Evolutionary conservation across 2,329 filamentous ascomycete species (phyloP).

Genomic region (Colletotrichum brevisporum): DNA sequence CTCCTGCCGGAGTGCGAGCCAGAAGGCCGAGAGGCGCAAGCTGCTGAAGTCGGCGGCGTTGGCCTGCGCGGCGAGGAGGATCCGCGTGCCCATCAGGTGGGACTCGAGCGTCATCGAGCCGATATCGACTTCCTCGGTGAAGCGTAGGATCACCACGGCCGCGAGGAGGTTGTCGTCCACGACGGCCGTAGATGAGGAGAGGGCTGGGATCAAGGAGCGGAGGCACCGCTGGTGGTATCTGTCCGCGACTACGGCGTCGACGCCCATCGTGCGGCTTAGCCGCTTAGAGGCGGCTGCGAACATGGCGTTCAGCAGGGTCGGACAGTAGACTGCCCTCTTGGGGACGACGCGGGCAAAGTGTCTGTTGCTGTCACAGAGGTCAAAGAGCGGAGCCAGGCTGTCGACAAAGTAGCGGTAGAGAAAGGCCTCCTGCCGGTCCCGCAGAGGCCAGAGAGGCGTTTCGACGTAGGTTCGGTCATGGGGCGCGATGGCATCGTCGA

Average conservation of each 20-base stretch:
- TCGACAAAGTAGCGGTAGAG: constrained; percentile 47
- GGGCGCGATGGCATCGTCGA: constrained; percentile 4
- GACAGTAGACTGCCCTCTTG: constrained; percentile 45
- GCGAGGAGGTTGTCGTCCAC: constrained; percentile 49
- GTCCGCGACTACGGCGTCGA: constrained; percentile 45
- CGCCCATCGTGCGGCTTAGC: constrained; percentile 42
- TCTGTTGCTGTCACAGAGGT: constrained; percentile 47
- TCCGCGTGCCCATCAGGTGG: constrained; percentile 48
- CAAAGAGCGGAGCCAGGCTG: constrained; percentile 46
- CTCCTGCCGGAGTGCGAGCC: constrained; percentile 48
- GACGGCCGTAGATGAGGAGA: constrained; percentile 45
- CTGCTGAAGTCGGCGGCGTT: constrained; percentile 47
- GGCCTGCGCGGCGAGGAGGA: constrained; percentile 48
- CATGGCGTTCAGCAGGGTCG: constrained; percentile 48
- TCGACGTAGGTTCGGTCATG: constrained; percentile 34
- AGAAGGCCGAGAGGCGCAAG: constrained; percentile 47
- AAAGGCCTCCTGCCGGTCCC: constrained; percentile 47
- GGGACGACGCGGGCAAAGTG: constrained; percentile 49
- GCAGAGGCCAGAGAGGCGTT: constrained; percentile 32
- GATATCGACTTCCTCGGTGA: constrained; percentile 46
- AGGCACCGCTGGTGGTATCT: constrained; percentile 48
- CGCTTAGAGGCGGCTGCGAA: constrained; percentile 48
- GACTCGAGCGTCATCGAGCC: constrained; percentile 42
- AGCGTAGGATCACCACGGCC: constrained; percentile 49
- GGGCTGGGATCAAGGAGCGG: constrained; percentile 45